Evolutionary conservation across 2,329 filamentous ascomycete genomes (phyloP), one percentile per base, ranked within the genome.

Genomic region (Seiridium cupressi): DNA sequence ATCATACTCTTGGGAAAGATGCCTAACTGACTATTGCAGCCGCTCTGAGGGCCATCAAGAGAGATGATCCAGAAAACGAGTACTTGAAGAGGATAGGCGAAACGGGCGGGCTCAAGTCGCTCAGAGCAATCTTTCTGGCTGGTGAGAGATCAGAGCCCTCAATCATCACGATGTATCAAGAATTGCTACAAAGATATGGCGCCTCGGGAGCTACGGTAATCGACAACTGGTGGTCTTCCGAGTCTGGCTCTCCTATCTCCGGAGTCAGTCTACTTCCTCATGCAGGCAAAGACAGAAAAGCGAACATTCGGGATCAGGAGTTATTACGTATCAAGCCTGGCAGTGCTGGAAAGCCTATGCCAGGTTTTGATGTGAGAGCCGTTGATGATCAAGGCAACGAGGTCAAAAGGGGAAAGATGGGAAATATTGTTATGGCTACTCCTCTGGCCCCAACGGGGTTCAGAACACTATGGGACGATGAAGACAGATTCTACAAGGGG

Each of bases 141-240:
- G 93, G 93, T 6, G 93, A 98, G 72, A 82, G 93, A 44, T 96
- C 91, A 40, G 94, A 97, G 69, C 93, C 93, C 1, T 89, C 88
- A 57, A 92, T 97, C 66, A 82, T 97, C 3, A 85, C 84, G 18
- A 89, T 89, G 79, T 97, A 96, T 70, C 90, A 96, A 70, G 80
- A 85, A 4, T 81, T 97, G 3, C 77, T 97, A 5, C 73, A 78
- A 5, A 79, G 84, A 61, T 85, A 93, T 69, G 90, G 84, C 36
- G 88, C 87, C 0, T 78, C 80, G 13, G 87, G 88, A 0, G 83
- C 87, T 2, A 76, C 79, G 18, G 81, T 86, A 11, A 72, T 86
- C 44, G 84, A 86, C 68, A 85, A 86, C 69, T 86, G 84, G 84
- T 86, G 84, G 84, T 85, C 82, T 1, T 85, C 83, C 5, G 84